Percentiles rank a stretch among this genome's conserved stretches.
phyloP scores from a whole-genome alignment of 495 filamentous ascomycete genomes.

The Aspergillus panamensis region DNA sequence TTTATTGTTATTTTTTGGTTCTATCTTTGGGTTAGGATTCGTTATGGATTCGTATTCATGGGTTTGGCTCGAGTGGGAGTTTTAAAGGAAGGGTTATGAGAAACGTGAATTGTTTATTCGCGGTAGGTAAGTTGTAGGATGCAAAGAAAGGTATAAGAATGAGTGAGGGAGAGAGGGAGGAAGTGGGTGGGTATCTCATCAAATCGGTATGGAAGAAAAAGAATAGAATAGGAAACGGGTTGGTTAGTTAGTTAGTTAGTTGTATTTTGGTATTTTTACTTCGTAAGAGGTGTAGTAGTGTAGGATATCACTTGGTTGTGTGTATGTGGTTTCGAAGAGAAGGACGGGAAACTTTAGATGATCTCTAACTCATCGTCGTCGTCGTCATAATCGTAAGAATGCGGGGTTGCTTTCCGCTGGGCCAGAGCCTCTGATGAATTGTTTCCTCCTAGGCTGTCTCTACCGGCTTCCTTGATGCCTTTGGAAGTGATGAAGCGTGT shows the following conservation, averaged over 20 bases:
- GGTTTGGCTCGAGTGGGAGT: background rate
- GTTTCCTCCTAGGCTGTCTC: conserved; percentile 64
- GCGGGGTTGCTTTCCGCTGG: conserved; percentile 14
- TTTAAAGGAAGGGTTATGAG: background rate
- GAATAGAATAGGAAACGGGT: too few relatives aligned
- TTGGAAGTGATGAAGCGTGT: conserved; percentile 76
- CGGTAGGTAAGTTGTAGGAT: background rate
- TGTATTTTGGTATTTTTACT: too few relatives aligned
- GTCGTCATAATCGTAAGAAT: conserved; percentile 33
- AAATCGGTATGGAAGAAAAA: background rate
- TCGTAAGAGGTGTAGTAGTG: background rate
- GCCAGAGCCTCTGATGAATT: conserved; percentile 26
- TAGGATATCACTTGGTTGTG: background rate
- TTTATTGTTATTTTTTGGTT: background rate
- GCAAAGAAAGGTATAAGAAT: background rate
- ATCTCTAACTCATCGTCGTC: conserved; percentile 56
- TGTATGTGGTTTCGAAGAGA: background rate
- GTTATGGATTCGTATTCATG: background rate
- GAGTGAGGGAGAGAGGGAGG: background rate
- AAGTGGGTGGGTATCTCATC: background rate
- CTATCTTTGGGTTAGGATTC: background rate
- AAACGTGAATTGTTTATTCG: too few relatives aligned
- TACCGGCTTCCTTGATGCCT: conserved; percentile 71
- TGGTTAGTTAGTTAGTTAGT: too few relatives aligned
- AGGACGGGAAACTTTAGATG: conserved; percentile 30